Percentiles rank a stretch among this genome's conserved stretches.
phyloP scores from a whole-genome alignment of 179 eudicot species.

The Camellia oleifera region DNA sequence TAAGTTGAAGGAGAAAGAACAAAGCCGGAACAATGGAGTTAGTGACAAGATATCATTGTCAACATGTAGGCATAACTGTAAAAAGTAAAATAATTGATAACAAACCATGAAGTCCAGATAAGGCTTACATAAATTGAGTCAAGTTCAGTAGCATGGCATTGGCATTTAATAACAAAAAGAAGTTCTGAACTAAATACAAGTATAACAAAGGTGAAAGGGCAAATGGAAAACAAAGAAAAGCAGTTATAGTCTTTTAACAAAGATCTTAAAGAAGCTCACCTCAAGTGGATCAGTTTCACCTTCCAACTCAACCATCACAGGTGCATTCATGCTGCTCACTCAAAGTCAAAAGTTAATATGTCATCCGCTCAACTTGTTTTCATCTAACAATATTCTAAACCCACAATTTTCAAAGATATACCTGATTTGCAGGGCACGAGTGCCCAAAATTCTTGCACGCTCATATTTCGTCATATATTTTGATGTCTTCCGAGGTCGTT shows the following conservation, averaged over 20 bases:
- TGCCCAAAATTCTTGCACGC: conserved; percentile 93
- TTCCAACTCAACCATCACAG: conserved; percentile 94
- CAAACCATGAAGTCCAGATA: background rate
- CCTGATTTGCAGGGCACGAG: conserved; percentile 96
- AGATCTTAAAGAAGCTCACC: conserved; percentile 37
- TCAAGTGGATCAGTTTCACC: conserved; percentile 98
- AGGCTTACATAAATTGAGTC: background rate
- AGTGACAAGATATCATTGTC: background rate
- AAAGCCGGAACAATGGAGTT: background rate
- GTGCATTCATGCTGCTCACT: conserved; percentile 88
- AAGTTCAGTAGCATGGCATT: background rate
- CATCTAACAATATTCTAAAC: background rate
- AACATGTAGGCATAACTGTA: background rate
- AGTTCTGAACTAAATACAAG: background rate
- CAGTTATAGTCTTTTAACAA: background rate
- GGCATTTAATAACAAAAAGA: background rate
- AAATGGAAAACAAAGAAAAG: background rate
- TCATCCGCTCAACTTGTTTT: background rate
- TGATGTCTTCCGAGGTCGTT: conserved; percentile 72
- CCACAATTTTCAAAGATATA: conserved; percentile 5
- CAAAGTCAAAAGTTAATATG: conserved; percentile 1
- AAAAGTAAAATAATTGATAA: background rate
- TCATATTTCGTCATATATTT: conserved; percentile 96
- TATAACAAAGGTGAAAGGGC: too few relatives aligned
- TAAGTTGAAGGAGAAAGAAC: background rate